phyloP scores from a whole-genome alignment of 148 eudicot species.

The Gaultheria prostrata region DNA sequence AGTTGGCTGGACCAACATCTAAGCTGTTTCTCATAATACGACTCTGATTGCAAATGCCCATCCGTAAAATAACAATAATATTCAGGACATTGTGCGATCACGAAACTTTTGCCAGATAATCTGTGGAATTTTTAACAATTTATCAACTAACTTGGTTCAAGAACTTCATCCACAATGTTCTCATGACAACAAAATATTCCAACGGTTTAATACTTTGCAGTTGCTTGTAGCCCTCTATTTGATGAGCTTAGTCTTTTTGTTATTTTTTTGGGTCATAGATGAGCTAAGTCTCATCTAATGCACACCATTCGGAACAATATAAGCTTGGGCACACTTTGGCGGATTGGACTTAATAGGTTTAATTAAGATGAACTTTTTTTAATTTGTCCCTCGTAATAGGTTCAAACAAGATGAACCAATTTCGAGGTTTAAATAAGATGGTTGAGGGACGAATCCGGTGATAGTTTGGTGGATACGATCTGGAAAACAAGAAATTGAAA shows the following conservation, averaged over 20 bases:
- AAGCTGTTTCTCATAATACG: no score
- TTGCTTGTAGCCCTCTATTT: background rate
- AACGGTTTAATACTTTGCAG: background rate
- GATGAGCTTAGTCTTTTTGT: no score
- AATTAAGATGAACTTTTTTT: background rate
- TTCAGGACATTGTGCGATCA: no score
- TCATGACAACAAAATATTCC: background rate
- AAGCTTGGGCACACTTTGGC: background rate
- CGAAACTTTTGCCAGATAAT: no score
- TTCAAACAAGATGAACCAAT: background rate
- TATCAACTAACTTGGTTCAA: background rate
- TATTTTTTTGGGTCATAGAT: no score
- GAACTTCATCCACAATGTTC: background rate
- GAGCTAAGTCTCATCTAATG: background rate
- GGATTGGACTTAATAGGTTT: background rate
- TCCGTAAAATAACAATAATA: no score
- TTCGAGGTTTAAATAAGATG: background rate
- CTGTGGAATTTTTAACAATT: background rate
- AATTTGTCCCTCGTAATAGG: background rate
- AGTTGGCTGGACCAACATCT: no score
- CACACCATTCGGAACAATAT: background rate
- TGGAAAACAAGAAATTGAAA: background rate
- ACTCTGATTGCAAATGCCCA: no score
- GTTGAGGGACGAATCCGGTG: background rate
- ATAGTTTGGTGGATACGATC: background rate